Evolutionary conservation across 2,329 filamentous ascomycete species (phyloP), one percentile per base, ranked within the genome.

Genomic region (Ambrosiella beaveri): DNA sequence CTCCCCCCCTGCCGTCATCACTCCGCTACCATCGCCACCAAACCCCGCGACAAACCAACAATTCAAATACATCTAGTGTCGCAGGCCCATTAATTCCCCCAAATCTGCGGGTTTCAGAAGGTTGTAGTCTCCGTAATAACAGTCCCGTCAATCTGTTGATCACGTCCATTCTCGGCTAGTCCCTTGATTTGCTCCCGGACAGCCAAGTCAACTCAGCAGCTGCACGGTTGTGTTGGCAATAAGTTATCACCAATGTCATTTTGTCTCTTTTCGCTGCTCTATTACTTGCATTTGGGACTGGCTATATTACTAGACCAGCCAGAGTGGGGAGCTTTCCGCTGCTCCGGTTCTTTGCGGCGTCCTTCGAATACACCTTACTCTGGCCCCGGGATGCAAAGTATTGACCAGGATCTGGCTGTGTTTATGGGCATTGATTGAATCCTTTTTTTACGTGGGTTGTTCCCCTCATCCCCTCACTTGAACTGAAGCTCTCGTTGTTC

Each of bases 101-200:
- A 51, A 49, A 40, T 36, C 47, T 9, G 2, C 8, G 17, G 47
- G 47, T 58, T 58, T 58, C 57, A 58, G 39, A 54, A 49, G 36
- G 41, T 55, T 11, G 52, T 15, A 58, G 57, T 50, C 7, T 38
- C 45, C 15, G 11, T 51, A 2, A 51, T 51, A 11, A 36, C 47
- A 51, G 47, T 1, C 17, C 17, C 47, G 47, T 3, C 7, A 36
- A 6, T 35, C 5, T 19, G 19, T 35, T 51, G 7, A 51, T 36
- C 47, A 51, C 17, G 27, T 51, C 27, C 19, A 19, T 51, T 51
- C 19, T 51, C 15, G 47, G 47, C 13, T 37, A 51, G 7, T 36
- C 9, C 27, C 13, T 51, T 51, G 17, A 51, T 36, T 51, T 51
- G 47, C 47, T 36, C 13, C 17, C 27, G 35, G 17, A 35, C 17